These are phyloP conservation scores for Sarcodon aspratus DNA, from an alignment of 768 basidiomycete genomes.

Conservation along the genomic window DNA sequence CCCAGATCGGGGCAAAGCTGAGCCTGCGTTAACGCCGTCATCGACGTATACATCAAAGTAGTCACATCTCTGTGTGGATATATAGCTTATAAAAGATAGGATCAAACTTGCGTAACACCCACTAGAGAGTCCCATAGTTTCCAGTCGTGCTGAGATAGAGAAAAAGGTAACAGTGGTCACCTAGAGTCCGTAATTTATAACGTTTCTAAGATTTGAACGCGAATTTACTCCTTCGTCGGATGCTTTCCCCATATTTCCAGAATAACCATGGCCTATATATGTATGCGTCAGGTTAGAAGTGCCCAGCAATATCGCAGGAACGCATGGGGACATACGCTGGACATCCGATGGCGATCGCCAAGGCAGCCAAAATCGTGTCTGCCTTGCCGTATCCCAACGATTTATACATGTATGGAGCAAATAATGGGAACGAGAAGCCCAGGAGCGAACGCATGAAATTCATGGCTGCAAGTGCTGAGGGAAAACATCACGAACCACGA, in stretches of 20 bases:
- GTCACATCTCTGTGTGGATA: too few species aligned
- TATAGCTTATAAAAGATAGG: too few species aligned
- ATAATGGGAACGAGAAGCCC: slow-evolving; percentile 68
- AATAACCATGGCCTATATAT: slow-evolving; percentile 25
- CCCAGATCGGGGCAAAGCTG: too few species aligned
- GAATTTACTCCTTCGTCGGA: slow-evolving; percentile 21
- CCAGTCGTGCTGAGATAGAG: too few species aligned
- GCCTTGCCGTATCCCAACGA: slow-evolving; percentile 61
- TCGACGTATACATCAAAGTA: too few species aligned
- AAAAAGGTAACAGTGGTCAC: too few species aligned
- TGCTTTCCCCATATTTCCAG: slow-evolving; percentile 32
- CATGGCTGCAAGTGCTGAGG: slow-evolving; percentile 49
- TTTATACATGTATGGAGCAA: slow-evolving; percentile 56
- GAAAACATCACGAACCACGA: slow-evolving; percentile 4
- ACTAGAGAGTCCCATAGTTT: too few species aligned
- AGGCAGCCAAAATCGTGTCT: slow-evolving; percentile 46
- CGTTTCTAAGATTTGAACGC: not conserved
- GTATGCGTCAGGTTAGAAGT: slow-evolving; percentile 19
- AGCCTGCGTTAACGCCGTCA: too few species aligned
- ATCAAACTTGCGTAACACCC: too few species aligned
- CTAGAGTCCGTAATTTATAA: too few species aligned
- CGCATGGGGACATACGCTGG: slow-evolving; percentile 35
- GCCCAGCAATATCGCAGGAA: not conserved
- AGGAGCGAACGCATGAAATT: slow-evolving; percentile 49
- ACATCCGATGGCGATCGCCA: slow-evolving; percentile 46